These are phyloP conservation scores for Clohesyomyces aquaticus DNA, from an alignment of 495 filamentous ascomycete species.

Conservation along the genomic window DNA sequence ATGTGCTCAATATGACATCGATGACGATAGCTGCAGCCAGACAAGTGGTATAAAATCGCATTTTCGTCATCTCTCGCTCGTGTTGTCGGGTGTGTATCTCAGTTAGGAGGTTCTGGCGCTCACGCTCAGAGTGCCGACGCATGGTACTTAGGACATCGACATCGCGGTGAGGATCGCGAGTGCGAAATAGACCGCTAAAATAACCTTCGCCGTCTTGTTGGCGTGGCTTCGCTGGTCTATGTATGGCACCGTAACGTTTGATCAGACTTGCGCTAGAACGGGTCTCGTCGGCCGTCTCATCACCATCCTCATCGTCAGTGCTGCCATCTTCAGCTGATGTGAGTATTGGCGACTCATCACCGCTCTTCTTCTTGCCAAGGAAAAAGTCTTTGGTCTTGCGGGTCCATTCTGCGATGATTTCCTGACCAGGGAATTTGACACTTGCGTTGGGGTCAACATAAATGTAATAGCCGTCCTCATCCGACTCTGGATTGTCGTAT, in stretches of 20 bases:
- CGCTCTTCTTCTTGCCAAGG: background rate
- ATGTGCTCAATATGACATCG: slow-evolving; percentile 22
- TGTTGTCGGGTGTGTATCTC: slow-evolving; percentile 25
- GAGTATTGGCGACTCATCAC: slow-evolving; percentile 11
- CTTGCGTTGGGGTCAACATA: slow-evolving; percentile 47
- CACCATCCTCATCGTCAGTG: slow-evolving; percentile 17
- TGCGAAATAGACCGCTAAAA: slow-evolving; percentile 32
- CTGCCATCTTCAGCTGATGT: slow-evolving; percentile 7
- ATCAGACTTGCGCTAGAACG: background rate
- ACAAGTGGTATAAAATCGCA: slow-evolving; percentile 30
- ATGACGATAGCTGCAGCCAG: slow-evolving; percentile 27
- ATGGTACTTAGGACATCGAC: background rate
- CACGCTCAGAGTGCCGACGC: slow-evolving; percentile 23
- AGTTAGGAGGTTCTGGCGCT: slow-evolving; percentile 22
- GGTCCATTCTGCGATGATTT: slow-evolving; percentile 20
- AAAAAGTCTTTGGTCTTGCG: slow-evolving; percentile 26
- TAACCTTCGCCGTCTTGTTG: slow-evolving; percentile 17
- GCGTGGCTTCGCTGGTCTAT: too few relatives aligned
- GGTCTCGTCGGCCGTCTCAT: slow-evolving; percentile 29
- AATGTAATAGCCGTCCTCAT: slow-evolving; percentile 47
- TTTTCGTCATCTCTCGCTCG: slow-evolving; percentile 31
- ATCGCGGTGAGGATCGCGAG: slow-evolving; percentile 16
- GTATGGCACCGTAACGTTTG: slow-evolving; percentile 24
- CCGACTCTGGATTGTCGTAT: slow-evolving; percentile 46
- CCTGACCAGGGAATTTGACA: slow-evolving; percentile 36